phyloP scores from a whole-genome alignment of 1,284 basidiomycete species.

The Erythrobasidium hasegawianum region DNA sequence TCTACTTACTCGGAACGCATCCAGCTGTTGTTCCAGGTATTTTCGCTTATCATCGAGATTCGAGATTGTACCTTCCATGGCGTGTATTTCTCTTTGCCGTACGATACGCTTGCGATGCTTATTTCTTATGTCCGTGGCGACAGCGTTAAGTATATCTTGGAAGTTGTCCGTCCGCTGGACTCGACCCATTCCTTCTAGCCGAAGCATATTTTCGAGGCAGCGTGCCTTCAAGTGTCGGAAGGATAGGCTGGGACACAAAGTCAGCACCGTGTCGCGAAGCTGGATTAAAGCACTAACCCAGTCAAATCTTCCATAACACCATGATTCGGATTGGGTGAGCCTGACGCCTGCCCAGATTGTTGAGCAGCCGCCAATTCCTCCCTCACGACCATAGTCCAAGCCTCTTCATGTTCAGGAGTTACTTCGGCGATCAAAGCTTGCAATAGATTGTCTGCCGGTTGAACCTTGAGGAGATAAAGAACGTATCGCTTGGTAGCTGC shows the following conservation, averaged over 20 bases:
- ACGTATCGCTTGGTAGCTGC: slow-evolving; percentile 95
- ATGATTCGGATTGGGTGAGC: background rate
- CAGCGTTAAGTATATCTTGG: slow-evolving; percentile 90
- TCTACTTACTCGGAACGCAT: slow-evolving; percentile 16
- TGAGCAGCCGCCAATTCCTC: slow-evolving; percentile 60
- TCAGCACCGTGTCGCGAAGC: too few species aligned
- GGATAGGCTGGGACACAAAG: slow-evolving; percentile 57
- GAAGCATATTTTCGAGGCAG: slow-evolving; percentile 82
- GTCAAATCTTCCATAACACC: slow-evolving; percentile 71
- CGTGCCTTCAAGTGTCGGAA: slow-evolving; percentile 88
- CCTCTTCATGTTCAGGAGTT: slow-evolving; percentile 76
- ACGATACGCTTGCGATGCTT: slow-evolving; percentile 88
- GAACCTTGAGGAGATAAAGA: slow-evolving; percentile 87
- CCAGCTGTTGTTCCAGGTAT: slow-evolving; percentile 65
- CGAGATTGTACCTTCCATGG: slow-evolving; percentile 78
- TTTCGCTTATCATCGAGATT: slow-evolving; percentile 83
- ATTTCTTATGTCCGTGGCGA: slow-evolving; percentile 92
- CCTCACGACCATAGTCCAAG: slow-evolving; percentile 80
- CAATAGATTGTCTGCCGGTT: slow-evolving; percentile 83
- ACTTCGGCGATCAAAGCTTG: slow-evolving; percentile 84
- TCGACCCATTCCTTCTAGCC: slow-evolving; percentile 78
- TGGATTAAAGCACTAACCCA: too few species aligned
- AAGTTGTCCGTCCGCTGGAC: slow-evolving; percentile 80
- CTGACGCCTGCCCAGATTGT: background rate
- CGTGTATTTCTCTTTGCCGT: slow-evolving; percentile 82